These are phyloP conservation scores for Metrosideros polymorpha DNA, from an alignment of 441 rosid species.

Conservation along the genomic window DNA sequence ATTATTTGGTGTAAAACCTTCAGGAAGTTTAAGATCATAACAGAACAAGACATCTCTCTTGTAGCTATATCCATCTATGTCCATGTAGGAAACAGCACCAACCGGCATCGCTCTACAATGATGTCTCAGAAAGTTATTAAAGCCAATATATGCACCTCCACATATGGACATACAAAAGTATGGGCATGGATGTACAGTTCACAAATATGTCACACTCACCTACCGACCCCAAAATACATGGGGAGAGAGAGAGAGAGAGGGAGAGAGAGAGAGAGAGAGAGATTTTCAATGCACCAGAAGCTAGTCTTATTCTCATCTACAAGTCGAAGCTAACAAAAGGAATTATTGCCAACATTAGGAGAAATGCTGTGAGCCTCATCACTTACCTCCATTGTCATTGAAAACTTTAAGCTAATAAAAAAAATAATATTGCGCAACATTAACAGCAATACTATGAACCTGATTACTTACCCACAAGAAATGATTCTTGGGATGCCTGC, in stretches of 20 bases:
- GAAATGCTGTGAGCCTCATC: not conserved
- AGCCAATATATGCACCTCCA: not conserved
- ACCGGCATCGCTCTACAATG: constrained; percentile 55
- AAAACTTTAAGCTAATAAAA: not conserved
- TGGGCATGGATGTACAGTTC: not conserved
- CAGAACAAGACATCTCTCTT: constrained; percentile 80
- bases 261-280: not conserved
- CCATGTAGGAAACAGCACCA: constrained; percentile 78
- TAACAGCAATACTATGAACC: not conserved
- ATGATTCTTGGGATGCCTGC: constrained; percentile 67
- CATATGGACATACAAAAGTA: not conserved
- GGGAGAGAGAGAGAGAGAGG: fast-evolving
- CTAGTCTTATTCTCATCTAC: not conserved
- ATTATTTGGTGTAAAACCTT: constrained; percentile 46
- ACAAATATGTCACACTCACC: not conserved
- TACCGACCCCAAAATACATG: not conserved
- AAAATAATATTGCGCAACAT: not conserved
- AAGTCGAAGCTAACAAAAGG: not conserved
- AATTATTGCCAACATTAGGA: not conserved
- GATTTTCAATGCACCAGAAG: not conserved
- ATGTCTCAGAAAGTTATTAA: not conserved
- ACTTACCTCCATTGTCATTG: not conserved
- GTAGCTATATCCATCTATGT: constrained; percentile 49
- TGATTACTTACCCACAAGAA: constrained; percentile 32
- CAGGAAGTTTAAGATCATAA: constrained; percentile 74